Evolutionary conservation across 2,329 filamentous ascomycete species (phyloP).

Genomic region (Penicillium sp.): DNA sequence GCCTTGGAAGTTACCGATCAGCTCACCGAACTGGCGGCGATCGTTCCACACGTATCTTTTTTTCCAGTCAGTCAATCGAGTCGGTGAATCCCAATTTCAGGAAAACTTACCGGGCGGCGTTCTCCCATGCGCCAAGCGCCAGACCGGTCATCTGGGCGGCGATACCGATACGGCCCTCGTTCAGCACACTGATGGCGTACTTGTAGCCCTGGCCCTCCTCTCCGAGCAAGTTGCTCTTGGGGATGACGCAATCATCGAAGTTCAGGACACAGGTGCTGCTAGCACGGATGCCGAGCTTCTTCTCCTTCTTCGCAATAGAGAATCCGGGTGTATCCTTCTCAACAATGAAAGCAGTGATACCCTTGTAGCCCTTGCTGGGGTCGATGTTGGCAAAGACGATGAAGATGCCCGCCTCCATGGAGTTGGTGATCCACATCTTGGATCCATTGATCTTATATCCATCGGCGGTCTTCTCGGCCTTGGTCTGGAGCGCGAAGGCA

Average conservation of each 20-base stretch:
- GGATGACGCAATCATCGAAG: conserved; percentile 93
- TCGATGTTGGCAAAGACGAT: conserved; percentile 98
- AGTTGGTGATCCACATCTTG: conserved; percentile 99
- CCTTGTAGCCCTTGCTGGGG: conserved; percentile 89
- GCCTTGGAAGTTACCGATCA: conserved; percentile 95
- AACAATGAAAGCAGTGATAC: conserved; percentile 93
- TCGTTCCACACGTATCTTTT: conserved; percentile 92
- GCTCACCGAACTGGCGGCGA: conserved; percentile 90
- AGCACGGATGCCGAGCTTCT: conserved; percentile 96
- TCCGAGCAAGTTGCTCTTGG: conserved; percentile 84
- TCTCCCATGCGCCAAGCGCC: conserved; percentile 91
- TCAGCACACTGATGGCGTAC: conserved; percentile 90
- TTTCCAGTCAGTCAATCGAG: conserved; percentile 7
- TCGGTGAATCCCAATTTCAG: not conserved
- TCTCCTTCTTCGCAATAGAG: conserved; percentile 98
- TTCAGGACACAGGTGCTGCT: conserved; percentile 96
- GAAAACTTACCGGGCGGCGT: conserved; percentile 70
- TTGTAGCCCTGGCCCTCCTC: conserved; percentile 93
- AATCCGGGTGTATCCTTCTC: conserved; percentile 90
- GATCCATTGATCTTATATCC: conserved; percentile 86
- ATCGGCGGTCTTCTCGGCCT: conserved; percentile 77
- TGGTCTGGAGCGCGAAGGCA: conserved; percentile 91
- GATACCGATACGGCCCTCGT: conserved; percentile 97
- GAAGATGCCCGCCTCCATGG: conserved; percentile 89
- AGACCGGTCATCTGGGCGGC: conserved; percentile 98